Percentiles rank a stretch among this genome's conserved stretches.
Conservation (phyloP, 208 protist genomes). For the Wallacemonas collosoma region DNA sequence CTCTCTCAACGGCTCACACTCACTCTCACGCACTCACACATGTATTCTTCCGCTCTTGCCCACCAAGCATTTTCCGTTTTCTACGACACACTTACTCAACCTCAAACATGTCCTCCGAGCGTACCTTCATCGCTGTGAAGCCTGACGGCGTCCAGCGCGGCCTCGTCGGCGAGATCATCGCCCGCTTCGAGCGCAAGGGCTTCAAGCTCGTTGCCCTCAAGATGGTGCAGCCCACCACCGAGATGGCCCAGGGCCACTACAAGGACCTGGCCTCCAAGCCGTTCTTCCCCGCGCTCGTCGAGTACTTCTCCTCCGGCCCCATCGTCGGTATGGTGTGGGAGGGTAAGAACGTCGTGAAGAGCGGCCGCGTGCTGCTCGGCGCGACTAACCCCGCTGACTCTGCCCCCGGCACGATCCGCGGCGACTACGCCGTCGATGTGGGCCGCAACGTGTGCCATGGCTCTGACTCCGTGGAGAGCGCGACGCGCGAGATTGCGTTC, state of each 20-base stretch:
- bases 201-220: constrained; percentile 97
- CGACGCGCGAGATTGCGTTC: constrained; percentile 95
- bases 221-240: constrained; percentile 78
- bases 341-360: constrained; percentile 95
- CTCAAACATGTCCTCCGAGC: constrained; percentile 74
- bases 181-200: constrained; percentile 95
- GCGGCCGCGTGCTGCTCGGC: constrained; percentile 94
- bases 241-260: constrained; percentile 92
- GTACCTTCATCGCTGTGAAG: constrained; percentile 97
- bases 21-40: background rate
- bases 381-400: constrained; percentile 95
- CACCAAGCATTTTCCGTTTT: background rate
- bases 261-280: constrained; percentile 87
- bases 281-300: constrained; percentile 94
- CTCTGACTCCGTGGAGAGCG: constrained; percentile 94
- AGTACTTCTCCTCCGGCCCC: constrained; percentile 96
- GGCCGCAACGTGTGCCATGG: constrained; percentile 98
- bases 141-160: constrained; percentile 95
- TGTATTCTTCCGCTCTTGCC: background rate
- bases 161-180: constrained; percentile 95
- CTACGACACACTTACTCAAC: constrained; percentile 5
- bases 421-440: constrained; percentile 95
- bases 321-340: constrained; percentile 98
- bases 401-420: constrained; percentile 96
- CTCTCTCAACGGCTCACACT: background rate